These are phyloP conservation scores for Lipomyces chichibuensis DNA, from an alignment of 805 yeast species.

Conservation along the genomic window DNA sequence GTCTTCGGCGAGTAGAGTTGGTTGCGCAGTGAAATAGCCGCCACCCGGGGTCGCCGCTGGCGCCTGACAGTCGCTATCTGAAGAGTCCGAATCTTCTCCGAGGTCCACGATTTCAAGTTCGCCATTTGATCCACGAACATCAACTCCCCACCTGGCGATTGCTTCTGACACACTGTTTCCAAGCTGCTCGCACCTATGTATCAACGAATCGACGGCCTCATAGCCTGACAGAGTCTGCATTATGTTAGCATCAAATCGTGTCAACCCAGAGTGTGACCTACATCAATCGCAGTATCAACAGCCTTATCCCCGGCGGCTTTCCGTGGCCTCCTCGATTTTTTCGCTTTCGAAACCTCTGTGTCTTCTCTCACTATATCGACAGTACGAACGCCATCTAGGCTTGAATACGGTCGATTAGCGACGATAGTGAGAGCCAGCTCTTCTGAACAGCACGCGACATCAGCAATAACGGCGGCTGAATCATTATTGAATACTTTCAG, in stretches of 20 bases:
- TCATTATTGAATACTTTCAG: slow-evolving; percentile 80
- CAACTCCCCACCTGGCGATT: slow-evolving; percentile 87
- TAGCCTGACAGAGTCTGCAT: slow-evolving; percentile 79
- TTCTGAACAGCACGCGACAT: slow-evolving; percentile 72
- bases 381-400: slow-evolving; percentile 62
- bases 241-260: slow-evolving; percentile 44
- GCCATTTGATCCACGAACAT: slow-evolving; percentile 62
- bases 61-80: slow-evolving; percentile 10
- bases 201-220: slow-evolving; percentile 91
- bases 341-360: slow-evolving; percentile 38
- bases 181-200: slow-evolving; percentile 76
- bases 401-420: slow-evolving; percentile 68
- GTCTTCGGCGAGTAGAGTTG: slow-evolving; percentile 63
- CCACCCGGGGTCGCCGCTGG: slow-evolving; percentile 34
- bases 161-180: slow-evolving; percentile 72
- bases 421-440: slow-evolving; percentile 66
- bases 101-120: slow-evolving; percentile 58
- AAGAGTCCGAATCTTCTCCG: slow-evolving; percentile 17
- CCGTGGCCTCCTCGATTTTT: slow-evolving; percentile 42
- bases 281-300: slow-evolving; percentile 54
- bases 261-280: background rate
- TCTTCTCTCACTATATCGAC: slow-evolving; percentile 54
- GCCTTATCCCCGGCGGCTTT: slow-evolving; percentile 55
- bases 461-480: slow-evolving; percentile 72
- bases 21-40: slow-evolving; percentile 64